phyloP scores from a whole-genome alignment of 2,329 filamentous ascomycete genomes.

The Coniella lustricola region DNA sequence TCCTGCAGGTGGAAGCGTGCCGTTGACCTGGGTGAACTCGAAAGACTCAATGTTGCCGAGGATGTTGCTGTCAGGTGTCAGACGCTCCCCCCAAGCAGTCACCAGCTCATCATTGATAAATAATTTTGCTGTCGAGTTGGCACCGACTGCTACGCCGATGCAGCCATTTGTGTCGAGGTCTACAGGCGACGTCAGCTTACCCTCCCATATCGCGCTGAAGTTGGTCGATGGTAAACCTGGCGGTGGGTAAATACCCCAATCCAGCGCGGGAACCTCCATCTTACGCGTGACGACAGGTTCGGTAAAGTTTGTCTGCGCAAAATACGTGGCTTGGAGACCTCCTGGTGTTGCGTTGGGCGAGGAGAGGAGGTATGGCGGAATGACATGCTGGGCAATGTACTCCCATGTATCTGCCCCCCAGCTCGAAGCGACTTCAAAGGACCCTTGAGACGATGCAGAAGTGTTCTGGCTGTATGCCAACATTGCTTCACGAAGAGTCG shows the following conservation, averaged over 20 bases:
- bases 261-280: constrained; percentile 31
- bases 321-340: constrained; percentile 34
- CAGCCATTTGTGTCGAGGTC: constrained; percentile 31
- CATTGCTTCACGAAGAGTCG: constrained; percentile 32
- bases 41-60: constrained; percentile 34
- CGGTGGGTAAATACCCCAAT: constrained; percentile 38
- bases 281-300: constrained; percentile 21
- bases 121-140: constrained; percentile 33
- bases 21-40: constrained; percentile 29
- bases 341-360: constrained; percentile 27
- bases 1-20: constrained; percentile 29
- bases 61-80: constrained; percentile 25
- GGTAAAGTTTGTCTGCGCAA: constrained; percentile 31
- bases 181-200: constrained; percentile 29
- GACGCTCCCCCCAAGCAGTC: constrained; percentile 20
- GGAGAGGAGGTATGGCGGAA: constrained; percentile 34
- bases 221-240: constrained; percentile 35
- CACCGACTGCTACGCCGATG: constrained; percentile 33
- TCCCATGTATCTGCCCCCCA: constrained; percentile 38
- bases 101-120: constrained; percentile 29
- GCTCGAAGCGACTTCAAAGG: constrained; percentile 29
- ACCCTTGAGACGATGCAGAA: no score
- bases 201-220: constrained; percentile 38
- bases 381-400: constrained; percentile 36
- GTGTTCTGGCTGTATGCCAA: constrained; percentile 22